Base-by-base conservation (phyloP, 2,329 filamentous ascomycete species). In the Diaporthe helianthi region DNA sequence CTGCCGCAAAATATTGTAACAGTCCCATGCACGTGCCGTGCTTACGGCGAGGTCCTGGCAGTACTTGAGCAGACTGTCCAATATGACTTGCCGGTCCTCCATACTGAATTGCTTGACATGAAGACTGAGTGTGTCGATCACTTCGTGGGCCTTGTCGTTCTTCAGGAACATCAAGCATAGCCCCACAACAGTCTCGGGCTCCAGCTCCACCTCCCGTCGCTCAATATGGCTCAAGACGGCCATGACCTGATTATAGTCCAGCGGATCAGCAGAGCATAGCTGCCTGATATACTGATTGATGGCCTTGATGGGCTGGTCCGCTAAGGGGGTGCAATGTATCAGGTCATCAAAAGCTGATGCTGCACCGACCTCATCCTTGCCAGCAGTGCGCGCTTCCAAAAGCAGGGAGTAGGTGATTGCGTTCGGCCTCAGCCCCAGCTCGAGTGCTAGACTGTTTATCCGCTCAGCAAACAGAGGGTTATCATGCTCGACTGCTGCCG, bases 61-160 rank as follows among this genome's bases (percentile, higher is more conserved):
- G 79, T 92, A 96, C 0, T 83, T 79, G 4, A 91, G 81, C 64
- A 98, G 88, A 0, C 87, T 86, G 15, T 88, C 83, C 33, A 89
- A 86, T 76, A 97, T 89, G 38, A 86, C 79, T 9, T 83, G 83
- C 70, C 94, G 89, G 76, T 97, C 92, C 15, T 86, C 83, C 29
- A 90, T 84, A 54, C 92, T 92, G 78, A 89, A 93, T 68, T 90
- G 86, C 73, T 89, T 88, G 5, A 89, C 87, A 73, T 96, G 90
- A 5, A 91, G 85, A 29, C 94, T 93, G 19, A 98, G 86, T 0
- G 97, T 86, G 76, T 97, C 93, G 71, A 93, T 91, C 5, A 93
- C 89, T 71, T 97, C 93, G 72, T 90, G 89, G 52, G 90, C 85
- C 76, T 97, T 92, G 75, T 93, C 91, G 49, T 91, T 89, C 71